Evolutionary conservation across 139 green algal genomes (phyloP).

Genomic region (Coccomyxa sp.): DNA sequence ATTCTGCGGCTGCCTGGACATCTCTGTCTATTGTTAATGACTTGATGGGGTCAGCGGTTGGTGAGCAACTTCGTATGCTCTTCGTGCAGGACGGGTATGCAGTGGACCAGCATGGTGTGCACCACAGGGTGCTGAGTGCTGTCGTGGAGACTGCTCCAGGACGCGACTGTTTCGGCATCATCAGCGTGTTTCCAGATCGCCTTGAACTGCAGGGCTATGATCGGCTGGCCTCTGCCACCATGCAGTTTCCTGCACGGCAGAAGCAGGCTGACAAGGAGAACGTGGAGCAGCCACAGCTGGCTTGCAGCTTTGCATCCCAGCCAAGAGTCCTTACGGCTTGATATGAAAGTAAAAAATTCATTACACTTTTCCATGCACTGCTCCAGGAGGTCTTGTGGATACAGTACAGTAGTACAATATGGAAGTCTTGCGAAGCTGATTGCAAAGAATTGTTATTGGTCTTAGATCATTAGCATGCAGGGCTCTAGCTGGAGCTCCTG

Average conservation of each 20-base stretch:
- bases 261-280: neutral
- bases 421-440: no score
- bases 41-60: neutral
- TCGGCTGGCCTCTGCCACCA: constrained; percentile 15
- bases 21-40: neutral
- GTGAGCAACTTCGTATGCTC: neutral
- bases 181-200: constrained; percentile 37
- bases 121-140: constrained; percentile 57
- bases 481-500: no score
- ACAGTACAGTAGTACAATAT: no score
- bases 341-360: no score
- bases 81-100: constrained; percentile 44
- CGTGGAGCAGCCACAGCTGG: neutral
- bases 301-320: neutral
- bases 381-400: no score
- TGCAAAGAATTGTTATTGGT: no score
- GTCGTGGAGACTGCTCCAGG: constrained; percentile 66
- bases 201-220: constrained; percentile 48
- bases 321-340: no score
- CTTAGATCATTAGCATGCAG: no score
- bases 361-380: no score
- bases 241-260: neutral
- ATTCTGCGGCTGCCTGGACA: neutral
- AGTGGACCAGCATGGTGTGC: constrained; percentile 48
- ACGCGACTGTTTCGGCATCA: constrained; percentile 46